These are phyloP conservation scores for Epichloe festucae DNA, from an alignment of 2,329 filamentous ascomycete genomes.

Conservation along the genomic window DNA sequence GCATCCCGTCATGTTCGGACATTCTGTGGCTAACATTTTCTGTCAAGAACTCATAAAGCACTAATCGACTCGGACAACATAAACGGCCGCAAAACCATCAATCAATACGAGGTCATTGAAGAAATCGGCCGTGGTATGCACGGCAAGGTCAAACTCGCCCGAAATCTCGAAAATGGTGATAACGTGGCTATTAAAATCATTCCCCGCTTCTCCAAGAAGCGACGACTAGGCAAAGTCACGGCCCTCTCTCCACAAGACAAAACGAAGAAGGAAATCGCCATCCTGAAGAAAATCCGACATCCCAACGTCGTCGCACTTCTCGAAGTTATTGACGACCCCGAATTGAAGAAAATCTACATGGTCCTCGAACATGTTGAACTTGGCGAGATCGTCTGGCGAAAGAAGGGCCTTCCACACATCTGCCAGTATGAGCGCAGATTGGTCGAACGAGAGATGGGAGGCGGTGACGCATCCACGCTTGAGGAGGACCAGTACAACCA, in stretches of 20 bases:
- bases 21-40: neutral
- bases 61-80: constrained; percentile 79
- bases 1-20: too few relatives aligned
- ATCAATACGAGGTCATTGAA: constrained; percentile 93
- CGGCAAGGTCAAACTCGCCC: constrained; percentile 91
- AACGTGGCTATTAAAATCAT: constrained; percentile 98
- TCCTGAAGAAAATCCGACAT: constrained; percentile 94
- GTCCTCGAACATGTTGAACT: constrained; percentile 90
- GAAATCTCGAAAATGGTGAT: constrained; percentile 61
- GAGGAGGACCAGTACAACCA: constrained; percentile 49
- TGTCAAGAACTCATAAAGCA: constrained; percentile 66
- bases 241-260: constrained; percentile 56
- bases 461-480: constrained; percentile 43
- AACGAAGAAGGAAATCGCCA: constrained; percentile 92
- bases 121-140: constrained; percentile 94
- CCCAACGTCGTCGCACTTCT: constrained; percentile 92
- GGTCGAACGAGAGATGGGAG: constrained; percentile 58
- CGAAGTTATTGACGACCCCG: constrained; percentile 95
- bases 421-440: constrained; percentile 71
- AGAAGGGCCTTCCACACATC: constrained; percentile 73
- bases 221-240: constrained; percentile 74
- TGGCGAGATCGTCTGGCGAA: constrained; percentile 89
- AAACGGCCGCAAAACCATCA: constrained; percentile 91
- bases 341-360: constrained; percentile 95
- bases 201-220: constrained; percentile 84